Evolutionary conservation across 305 asterid species (phyloP).

Genomic region (Andrographis paniculata): DNA sequence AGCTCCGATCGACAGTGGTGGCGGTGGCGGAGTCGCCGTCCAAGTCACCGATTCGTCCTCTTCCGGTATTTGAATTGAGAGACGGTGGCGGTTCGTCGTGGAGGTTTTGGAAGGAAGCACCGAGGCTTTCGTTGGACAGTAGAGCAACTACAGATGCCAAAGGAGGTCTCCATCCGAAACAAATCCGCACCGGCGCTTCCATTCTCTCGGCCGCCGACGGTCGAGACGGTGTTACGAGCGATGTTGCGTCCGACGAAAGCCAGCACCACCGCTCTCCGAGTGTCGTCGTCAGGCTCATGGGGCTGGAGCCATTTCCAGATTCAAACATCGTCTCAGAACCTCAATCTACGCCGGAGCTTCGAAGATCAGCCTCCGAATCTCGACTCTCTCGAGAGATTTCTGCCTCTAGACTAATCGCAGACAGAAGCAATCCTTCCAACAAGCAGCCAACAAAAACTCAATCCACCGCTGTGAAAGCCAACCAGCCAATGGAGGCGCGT

Average conservation of each 20-base stretch:
- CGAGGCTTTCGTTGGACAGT: constrained; percentile 88
- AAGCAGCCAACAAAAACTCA: constrained; percentile 23
- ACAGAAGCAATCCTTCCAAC: constrained; percentile 27
- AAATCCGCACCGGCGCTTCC: constrained; percentile 41
- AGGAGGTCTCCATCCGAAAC: constrained; percentile 75
- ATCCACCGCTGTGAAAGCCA: constrained; percentile 16
- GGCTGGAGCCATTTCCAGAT: constrained; percentile 71
- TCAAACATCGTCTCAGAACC: constrained; percentile 18
- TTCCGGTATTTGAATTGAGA: constrained; percentile 42
- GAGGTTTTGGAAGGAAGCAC: constrained; percentile 74
- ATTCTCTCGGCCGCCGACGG: constrained; percentile 19
- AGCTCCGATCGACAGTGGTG: constrained; percentile 21
- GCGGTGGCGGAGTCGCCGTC: constrained; percentile 29
- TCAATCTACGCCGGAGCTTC: constrained; percentile 49
- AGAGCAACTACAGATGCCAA: constrained; percentile 79
- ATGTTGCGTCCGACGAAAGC: neutral
- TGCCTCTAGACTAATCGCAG: constrained; percentile 40
- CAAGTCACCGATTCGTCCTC: constrained; percentile 46
- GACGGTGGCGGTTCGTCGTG: constrained; percentile 62
- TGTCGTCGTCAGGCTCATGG: constrained; percentile 86
- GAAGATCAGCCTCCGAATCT: constrained; percentile 92
- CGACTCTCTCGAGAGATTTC: constrained; percentile 69
- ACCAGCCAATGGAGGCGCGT: constrained; percentile 8
- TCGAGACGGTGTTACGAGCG: constrained; percentile 27
- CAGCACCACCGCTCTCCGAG: no score